Conservation (phyloP, 805 yeast genomes). For the Pichia kluyveri region DNA sequence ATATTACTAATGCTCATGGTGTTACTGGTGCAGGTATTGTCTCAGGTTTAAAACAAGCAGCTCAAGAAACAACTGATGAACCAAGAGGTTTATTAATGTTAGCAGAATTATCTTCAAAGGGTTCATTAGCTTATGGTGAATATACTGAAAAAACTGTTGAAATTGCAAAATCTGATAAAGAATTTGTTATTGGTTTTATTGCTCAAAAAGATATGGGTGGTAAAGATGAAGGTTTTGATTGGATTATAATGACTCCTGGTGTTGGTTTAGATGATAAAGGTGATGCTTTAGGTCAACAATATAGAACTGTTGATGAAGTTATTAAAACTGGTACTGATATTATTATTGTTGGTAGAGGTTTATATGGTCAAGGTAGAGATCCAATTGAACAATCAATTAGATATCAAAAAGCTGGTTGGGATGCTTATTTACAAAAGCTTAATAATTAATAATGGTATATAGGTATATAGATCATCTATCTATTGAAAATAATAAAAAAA, state of each 20-base stretch:
- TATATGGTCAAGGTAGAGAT: constrained; percentile 90
- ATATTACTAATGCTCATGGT: constrained; percentile 95
- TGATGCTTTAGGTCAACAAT: constrained; percentile 93
- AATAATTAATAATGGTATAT: not conserved
- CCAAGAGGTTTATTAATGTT: constrained; percentile 90
- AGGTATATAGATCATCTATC: not conserved
- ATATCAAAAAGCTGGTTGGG: constrained; percentile 92
- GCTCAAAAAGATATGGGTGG: constrained; percentile 89
- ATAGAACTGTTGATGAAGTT: constrained; percentile 84
- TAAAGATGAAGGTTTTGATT: constrained; percentile 77
- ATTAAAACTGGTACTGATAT: constrained; percentile 82
- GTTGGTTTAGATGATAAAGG: constrained; percentile 97
- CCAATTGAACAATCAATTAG: constrained; percentile 81
- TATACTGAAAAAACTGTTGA: constrained; percentile 84
- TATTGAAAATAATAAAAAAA: not conserved
- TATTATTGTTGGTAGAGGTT: constrained; percentile 97
- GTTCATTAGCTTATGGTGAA: constrained; percentile 87
- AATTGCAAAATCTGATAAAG: constrained; percentile 73
- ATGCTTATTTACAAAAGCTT: constrained; percentile 55
- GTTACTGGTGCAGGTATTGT: constrained; percentile 95
- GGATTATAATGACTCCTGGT: constrained; percentile 97
- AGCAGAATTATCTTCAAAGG: constrained; percentile 92
- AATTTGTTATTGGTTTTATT: constrained; percentile 92
- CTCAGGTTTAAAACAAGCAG: constrained; percentile 76
- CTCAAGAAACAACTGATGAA: constrained; percentile 57